Evolutionary conservation across 805 yeast species (phyloP).

Genomic region (Debaryomyces castellii): DNA sequence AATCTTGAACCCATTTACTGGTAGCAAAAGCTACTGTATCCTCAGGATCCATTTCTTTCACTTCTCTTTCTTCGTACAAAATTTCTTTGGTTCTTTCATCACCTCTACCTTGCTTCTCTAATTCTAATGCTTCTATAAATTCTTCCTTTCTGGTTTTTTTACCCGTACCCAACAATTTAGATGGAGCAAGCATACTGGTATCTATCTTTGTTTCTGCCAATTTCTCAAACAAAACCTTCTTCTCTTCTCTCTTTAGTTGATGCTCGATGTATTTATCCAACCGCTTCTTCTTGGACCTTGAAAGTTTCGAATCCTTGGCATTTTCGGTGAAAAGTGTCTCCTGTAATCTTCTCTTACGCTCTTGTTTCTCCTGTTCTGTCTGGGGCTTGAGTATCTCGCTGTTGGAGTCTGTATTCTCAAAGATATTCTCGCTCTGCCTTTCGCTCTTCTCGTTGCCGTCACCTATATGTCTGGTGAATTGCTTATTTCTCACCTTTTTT

Average conservation of each 20-base stretch:
- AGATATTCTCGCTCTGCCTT: slow-evolving; percentile 9
- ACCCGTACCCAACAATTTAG: slow-evolving; percentile 78
- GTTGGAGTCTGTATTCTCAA: slow-evolving; percentile 47
- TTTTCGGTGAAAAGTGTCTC: slow-evolving; percentile 57
- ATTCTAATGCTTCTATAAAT: slow-evolving; percentile 69
- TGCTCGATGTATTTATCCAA: slow-evolving; percentile 91
- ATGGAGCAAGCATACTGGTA: slow-evolving; percentile 64
- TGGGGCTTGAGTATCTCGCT: slow-evolving; percentile 62
- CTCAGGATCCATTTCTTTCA: slow-evolving; percentile 35
- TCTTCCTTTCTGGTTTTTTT: slow-evolving; percentile 65
- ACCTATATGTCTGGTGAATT: slow-evolving; percentile 52
- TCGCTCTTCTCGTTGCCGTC: slow-evolving; percentile 31
- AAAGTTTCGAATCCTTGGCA: slow-evolving; percentile 60
- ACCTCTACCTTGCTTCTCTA: slow-evolving; percentile 72
- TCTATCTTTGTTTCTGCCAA: slow-evolving; percentile 69
- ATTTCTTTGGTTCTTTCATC: slow-evolving; percentile 60
- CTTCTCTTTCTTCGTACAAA: slow-evolving; percentile 66
- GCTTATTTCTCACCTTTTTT: slow-evolving; percentile 67
- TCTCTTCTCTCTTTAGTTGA: slow-evolving; percentile 85
- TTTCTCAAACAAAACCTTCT: slow-evolving; percentile 71
- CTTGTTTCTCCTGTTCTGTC: slow-evolving; percentile 60
- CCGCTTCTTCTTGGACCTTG: slow-evolving; percentile 70
- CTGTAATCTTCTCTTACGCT: slow-evolving; percentile 63
- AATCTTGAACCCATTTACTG: slow-evolving; percentile 6
- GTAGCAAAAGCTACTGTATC: slow-evolving; percentile 5